Evolutionary conservation across 179 eudicot species (phyloP), one percentile per base, ranked within the genome.

Genomic region (Amaranthus tricolor): DNA sequence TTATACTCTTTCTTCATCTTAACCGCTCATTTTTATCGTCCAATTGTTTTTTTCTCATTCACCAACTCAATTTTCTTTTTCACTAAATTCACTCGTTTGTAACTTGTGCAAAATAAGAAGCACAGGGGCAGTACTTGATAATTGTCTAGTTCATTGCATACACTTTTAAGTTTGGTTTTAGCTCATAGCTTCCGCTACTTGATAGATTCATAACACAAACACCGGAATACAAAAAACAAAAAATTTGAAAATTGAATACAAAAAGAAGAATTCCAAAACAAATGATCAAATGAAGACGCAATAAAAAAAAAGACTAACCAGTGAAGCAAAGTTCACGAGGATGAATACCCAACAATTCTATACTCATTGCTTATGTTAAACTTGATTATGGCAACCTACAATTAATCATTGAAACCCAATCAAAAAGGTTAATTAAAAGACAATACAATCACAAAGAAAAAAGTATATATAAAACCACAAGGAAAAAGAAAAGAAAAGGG

Each of bases 251-350:
- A 48, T 13, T 13, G 16, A 15, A 5, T 6, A 20, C 52, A 52
- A 13, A 43, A 68, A n/a, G 31, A 19, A 10, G 15, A 24, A 61
- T 61, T 61, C 31, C 65, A 21, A 66, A 1, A 58, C 19, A 62
- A 16, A 24, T 50, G n/a, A 19, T 43, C 15, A 65, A 4, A 67
- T 50, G 17, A 43, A 52, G 49, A 78, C 6, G 52, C 48, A 67
- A 5, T 62, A 21, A 19, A 48, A 19, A 19, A 50, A 3, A 78
- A 76, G 43, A 71, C 92, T 49, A 80, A 87, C 91, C 78, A 62
- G 68, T 72, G 82, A 90, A 86, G 68, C 85, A 85, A 76, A 90
- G 87, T 76, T 90, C 89, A 11, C 62, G 81, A 47, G 96, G 96
- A 54, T 82, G 85, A 83, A 90, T 76, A 71, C 85, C 87, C 82